A percentile compares a stretch with the other conserved stretches of the same genome.
Evolutionary conservation across 139 green algal genomes (phyloP).

Genomic region (Mesostigma viride): DNA sequence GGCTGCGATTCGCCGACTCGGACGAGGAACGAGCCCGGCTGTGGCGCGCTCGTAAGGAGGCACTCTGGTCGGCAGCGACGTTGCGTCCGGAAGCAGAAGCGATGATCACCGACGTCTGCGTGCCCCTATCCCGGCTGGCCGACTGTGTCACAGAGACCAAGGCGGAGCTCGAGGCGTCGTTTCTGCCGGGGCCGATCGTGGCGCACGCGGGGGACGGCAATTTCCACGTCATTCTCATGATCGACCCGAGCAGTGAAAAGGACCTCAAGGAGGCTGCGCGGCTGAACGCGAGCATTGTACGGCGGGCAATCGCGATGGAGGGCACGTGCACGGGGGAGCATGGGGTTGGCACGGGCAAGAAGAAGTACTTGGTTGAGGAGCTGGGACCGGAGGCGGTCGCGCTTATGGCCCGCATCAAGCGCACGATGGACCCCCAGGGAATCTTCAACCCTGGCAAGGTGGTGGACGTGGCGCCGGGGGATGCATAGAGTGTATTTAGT

Average conservation of each 20-base stretch:
- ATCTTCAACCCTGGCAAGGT: constrained; percentile 37
- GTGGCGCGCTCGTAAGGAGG: constrained; percentile 29
- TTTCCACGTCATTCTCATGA: constrained; percentile 33
- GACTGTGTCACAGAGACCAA: constrained; percentile 26
- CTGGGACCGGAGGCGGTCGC: constrained; percentile 11
- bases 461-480: too few species aligned
- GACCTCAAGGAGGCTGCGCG: constrained; percentile 22
- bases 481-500: too few species aligned
- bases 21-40: neutral
- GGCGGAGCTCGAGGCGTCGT: constrained; percentile 13
- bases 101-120: constrained; percentile 30
- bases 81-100: constrained; percentile 11
- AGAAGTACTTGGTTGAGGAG: constrained; percentile 24
- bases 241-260: constrained; percentile 24
- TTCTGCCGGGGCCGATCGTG: constrained; percentile 21
- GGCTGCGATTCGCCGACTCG: too few species aligned
- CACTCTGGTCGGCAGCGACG: constrained; percentile 13
- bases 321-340: constrained; percentile 38
- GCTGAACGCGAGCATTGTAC: constrained; percentile 17
- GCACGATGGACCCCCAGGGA: constrained; percentile 19
- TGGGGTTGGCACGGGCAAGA: constrained; percentile 32
- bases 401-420: constrained; percentile 23
- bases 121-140: constrained; percentile 23
- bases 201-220: constrained; percentile 33
- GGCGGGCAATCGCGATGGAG: constrained; percentile 30